These are phyloP conservation scores for Globisporangium recalcitrans DNA, from an alignment of 352 stramenopile species.

Conservation along the genomic window DNA sequence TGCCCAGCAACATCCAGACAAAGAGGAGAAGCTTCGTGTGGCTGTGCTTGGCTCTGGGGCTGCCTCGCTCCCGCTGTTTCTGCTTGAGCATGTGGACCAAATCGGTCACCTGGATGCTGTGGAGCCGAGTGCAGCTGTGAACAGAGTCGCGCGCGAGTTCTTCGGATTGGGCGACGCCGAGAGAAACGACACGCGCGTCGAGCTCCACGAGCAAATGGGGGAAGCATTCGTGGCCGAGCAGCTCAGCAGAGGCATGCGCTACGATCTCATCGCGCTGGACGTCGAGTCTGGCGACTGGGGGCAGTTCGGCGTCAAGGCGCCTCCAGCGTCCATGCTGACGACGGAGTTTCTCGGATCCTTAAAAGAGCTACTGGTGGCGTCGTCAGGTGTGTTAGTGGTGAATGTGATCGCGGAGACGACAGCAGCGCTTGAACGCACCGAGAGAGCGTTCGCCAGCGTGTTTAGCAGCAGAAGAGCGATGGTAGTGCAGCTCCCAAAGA, in stretches of 20 bases:
- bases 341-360: conserved; percentile 27
- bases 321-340: conserved; percentile 37
- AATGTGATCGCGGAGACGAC: conserved; percentile 55
- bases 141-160: conserved; percentile 34
- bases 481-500: conserved; percentile 27
- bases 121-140: conserved; percentile 45
- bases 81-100: conserved; percentile 31
- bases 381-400: conserved; percentile 34
- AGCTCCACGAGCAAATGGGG: conserved; percentile 36
- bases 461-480: conserved; percentile 25
- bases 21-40: conserved; percentile 19
- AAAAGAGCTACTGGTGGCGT: conserved; percentile 22
- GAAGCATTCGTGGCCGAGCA: conserved; percentile 38
- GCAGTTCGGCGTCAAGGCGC: conserved; percentile 31
- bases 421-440: conserved; percentile 22
- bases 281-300: conserved; percentile 45
- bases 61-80: conserved; percentile 47
- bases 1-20: neutral
- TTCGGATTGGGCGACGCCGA: conserved; percentile 34
- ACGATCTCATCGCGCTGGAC: conserved; percentile 57
- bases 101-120: conserved; percentile 48
- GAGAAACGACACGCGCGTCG: conserved; percentile 19
- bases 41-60: conserved; percentile 54
- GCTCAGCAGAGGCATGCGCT: conserved; percentile 1
- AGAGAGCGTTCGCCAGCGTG: conserved; percentile 21